Percentiles rank a stretch among this genome's conserved stretches.
These are phyloP conservation scores for Peronospora belbahrii DNA, from an alignment of 352 stramenopile genomes.

Conservation along the genomic window DNA sequence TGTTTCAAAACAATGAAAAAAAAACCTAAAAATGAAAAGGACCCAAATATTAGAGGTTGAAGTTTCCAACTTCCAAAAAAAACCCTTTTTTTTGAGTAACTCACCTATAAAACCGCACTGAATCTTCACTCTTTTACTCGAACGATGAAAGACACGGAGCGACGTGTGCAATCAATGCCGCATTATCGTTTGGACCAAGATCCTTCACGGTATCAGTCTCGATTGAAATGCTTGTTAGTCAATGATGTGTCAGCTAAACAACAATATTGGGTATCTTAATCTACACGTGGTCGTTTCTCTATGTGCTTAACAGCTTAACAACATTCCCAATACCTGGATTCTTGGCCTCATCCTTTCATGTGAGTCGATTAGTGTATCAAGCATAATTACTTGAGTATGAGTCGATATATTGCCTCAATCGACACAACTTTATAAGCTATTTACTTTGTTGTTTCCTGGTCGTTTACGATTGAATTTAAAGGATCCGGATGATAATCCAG, in stretches of 20 bases:
- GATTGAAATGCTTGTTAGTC: too few species aligned
- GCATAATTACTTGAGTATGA: too few species aligned
- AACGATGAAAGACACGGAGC: constrained; percentile 19
- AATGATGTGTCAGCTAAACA: too few species aligned
- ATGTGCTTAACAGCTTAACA: too few species aligned
- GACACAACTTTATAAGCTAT: too few species aligned
- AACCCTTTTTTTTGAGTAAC: too few species aligned
- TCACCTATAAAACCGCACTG: too few species aligned
- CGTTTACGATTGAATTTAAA: constrained; percentile 6
- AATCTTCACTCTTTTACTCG: neutral
- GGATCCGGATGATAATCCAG: constrained; percentile 10
- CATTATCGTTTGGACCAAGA: constrained; percentile 45
- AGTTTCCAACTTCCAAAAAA: neutral
- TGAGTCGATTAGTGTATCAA: too few species aligned
- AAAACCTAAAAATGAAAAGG: too few species aligned
- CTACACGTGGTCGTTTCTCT: neutral
- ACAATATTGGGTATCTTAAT: too few species aligned
- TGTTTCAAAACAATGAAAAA: neutral
- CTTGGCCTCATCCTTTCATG: constrained; percentile 44
- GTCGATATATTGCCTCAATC: too few species aligned
- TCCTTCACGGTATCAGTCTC: constrained; percentile 32
- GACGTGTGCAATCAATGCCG: constrained; percentile 35
- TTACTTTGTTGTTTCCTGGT: neutral
- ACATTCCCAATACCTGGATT: constrained; percentile 61
- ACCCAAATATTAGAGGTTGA: neutral